These are phyloP conservation scores for Pouteria glomerata DNA, from an alignment of 148 eudicot species.

Conservation along the genomic window DNA sequence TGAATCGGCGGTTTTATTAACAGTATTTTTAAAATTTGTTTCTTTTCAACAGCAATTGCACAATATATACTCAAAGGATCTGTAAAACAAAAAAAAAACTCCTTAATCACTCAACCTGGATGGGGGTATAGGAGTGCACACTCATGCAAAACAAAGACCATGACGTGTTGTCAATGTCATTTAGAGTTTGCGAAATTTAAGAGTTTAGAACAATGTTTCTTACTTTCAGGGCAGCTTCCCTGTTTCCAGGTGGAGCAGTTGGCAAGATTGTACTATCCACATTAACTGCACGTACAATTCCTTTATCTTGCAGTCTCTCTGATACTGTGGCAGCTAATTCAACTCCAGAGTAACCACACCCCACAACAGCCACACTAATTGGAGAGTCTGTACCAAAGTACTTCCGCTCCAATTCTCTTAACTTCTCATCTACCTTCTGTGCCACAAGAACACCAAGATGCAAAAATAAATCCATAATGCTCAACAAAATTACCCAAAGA, in stretches of 20 bases:
- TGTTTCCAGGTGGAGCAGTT: constrained; percentile 80
- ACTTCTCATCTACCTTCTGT: constrained; percentile 71
- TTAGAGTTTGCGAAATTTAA: not conserved
- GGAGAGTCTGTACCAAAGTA: constrained; percentile 58
- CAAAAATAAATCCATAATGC: not conserved
- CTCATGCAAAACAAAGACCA: not conserved
- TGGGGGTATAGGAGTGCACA: not conserved
- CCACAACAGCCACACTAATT: constrained; percentile 73
- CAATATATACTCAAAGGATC: too few relatives aligned
- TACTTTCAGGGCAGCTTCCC: constrained; percentile 85
- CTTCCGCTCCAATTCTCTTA: constrained; percentile 64
- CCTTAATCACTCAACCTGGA: not conserved
- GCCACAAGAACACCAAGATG: constrained; percentile 11
- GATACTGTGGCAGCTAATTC: constrained; percentile 94
- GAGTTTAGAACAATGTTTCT: constrained; percentile 3
- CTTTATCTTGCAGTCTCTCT: constrained; percentile 79
- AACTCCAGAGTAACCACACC: constrained; percentile 96
- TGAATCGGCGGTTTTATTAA: too few relatives aligned
- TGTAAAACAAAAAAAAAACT: too few relatives aligned
- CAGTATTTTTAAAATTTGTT: too few relatives aligned
- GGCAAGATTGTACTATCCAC: constrained; percentile 63
- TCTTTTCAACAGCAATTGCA: too few relatives aligned
- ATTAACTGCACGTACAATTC: constrained; percentile 79
- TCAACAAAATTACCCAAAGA: not conserved
- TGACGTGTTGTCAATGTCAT: too few relatives aligned